These are phyloP conservation scores for Dothidotthia symphoricarpi DNA, from an alignment of 2,329 filamentous ascomycete genomes.

Conservation along the genomic window DNA sequence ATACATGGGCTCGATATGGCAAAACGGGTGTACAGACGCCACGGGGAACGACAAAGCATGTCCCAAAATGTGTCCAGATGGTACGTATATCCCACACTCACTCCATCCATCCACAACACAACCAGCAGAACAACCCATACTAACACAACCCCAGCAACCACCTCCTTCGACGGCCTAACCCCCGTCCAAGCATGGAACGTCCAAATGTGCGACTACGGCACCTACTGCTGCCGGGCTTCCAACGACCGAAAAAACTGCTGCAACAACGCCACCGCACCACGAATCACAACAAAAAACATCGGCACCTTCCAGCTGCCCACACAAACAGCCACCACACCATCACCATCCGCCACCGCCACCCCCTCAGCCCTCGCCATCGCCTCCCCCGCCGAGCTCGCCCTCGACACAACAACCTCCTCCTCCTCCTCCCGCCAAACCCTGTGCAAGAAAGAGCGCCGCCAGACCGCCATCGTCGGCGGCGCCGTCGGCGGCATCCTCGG, in stretches of 20 bases:
- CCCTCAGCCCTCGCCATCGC: slow-evolving; percentile 8
- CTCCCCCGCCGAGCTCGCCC: slow-evolving; percentile 1
- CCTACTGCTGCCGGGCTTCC: slow-evolving; percentile 35
- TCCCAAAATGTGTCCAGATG: slow-evolving; percentile 30
- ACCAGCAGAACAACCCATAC: background rate
- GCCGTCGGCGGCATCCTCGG: slow-evolving; percentile 26
- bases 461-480: slow-evolving; percentile 26
- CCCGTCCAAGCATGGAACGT: slow-evolving; percentile 33
- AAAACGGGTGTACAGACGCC: slow-evolving; percentile 37
- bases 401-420: slow-evolving; percentile 6
- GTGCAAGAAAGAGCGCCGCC: slow-evolving; percentile 19
- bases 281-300: slow-evolving; percentile 21
- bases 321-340: slow-evolving; percentile 7
- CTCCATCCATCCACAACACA: background rate
- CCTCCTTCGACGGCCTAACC: slow-evolving; percentile 14
- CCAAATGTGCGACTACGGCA: slow-evolving; percentile 36
- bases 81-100: slow-evolving; percentile 16
- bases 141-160: slow-evolving; percentile 11
- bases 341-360: slow-evolving; percentile 4
- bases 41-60: slow-evolving; percentile 31
- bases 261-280: slow-evolving; percentile 25
- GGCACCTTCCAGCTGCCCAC: slow-evolving; percentile 23
- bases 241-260: slow-evolving; percentile 31
- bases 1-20: slow-evolving; percentile 35
- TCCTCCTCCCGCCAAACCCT: too few species aligned